These are phyloP conservation scores for Monosporascus sp. DNA, from an alignment of 2,329 filamentous ascomycete genomes.

Conservation along the genomic window DNA sequence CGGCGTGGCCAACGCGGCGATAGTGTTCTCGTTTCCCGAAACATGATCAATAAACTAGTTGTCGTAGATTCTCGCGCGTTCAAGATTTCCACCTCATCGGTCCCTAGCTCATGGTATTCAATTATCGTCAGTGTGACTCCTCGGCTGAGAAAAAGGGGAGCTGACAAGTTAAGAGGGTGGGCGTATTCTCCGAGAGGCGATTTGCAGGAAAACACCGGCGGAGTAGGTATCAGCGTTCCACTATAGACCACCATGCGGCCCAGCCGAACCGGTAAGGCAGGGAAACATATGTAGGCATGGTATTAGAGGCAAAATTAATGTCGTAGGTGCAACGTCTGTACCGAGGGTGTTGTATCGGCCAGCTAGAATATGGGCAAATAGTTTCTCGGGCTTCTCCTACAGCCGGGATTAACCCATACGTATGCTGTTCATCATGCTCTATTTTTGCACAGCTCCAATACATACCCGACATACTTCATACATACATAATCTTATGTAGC, in stretches of 20 bases:
- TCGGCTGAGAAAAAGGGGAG: constrained; percentile 4
- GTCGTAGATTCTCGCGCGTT: constrained; percentile 13
- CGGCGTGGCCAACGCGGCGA: constrained; percentile 8
- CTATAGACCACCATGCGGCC: neutral
- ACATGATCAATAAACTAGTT: constrained; percentile 14
- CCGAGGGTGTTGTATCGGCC: no score
- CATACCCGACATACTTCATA: no score
- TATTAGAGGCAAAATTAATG: no score
- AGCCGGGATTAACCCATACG: no score
- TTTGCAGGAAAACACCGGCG: constrained; percentile 2
- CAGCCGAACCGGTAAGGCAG: constrained; percentile 3
- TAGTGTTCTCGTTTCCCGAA: constrained; percentile 15
- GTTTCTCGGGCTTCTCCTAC: no score
- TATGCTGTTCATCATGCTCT: no score
- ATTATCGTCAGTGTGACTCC: constrained; percentile 5
- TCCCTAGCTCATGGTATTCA: neutral
- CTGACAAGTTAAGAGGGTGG: neutral
- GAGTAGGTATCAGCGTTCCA: neutral
- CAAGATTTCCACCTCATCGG: neutral
- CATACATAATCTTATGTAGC: no score
- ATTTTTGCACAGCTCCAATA: no score
- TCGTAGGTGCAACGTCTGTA: no score
- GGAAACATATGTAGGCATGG: constrained; percentile 3
- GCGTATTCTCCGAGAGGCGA: constrained; percentile 7
- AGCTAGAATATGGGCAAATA: no score